Evolutionary conservation across 1,284 basidiomycete genomes (phyloP).

Genomic region (Tilletia caries): DNA sequence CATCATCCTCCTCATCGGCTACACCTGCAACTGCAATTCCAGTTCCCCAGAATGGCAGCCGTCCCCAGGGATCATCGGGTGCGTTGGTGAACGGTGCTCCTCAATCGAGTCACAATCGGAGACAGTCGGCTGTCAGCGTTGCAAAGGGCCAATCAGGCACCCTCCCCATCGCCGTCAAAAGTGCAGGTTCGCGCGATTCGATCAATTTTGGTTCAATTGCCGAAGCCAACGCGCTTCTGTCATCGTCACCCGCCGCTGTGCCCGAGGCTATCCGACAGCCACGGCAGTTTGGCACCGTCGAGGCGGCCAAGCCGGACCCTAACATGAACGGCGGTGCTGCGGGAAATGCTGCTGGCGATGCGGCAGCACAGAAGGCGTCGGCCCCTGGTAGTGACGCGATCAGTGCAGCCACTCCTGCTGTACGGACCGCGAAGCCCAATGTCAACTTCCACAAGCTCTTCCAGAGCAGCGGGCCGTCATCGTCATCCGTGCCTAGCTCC

Average conservation of each 20-base stretch:
- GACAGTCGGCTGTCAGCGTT: conserved; percentile 46
- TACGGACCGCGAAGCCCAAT: conserved; percentile 6
- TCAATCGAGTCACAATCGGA: conserved; percentile 23
- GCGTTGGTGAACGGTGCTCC: conserved; percentile 27
- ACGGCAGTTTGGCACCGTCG: conserved; percentile 49
- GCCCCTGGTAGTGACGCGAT: background rate
- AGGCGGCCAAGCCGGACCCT: conserved; percentile 39
- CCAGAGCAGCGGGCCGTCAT: conserved; percentile 29
- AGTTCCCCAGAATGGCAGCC: conserved; percentile 11
- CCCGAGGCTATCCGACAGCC: conserved; percentile 51
- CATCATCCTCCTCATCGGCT: background rate
- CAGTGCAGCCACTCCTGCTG: background rate
- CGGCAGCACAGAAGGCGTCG: background rate
- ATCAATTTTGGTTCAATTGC: conserved; percentile 56
- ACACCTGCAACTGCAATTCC: background rate
- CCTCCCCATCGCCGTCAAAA: conserved; percentile 19
- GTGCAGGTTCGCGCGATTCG: conserved; percentile 25
- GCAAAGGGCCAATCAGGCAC: conserved; percentile 32
- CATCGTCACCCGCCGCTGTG: conserved; percentile 55
- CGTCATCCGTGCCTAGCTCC: conserved; percentile 22
- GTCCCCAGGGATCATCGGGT: background rate
- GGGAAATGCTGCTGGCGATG: background rate
- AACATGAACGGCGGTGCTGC: background rate
- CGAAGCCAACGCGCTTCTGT: conserved; percentile 54
- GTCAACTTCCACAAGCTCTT: conserved; percentile 54